Base-by-base conservation (phyloP, 73 alveolate species). In the Durusdinium trenchii region DNA sequence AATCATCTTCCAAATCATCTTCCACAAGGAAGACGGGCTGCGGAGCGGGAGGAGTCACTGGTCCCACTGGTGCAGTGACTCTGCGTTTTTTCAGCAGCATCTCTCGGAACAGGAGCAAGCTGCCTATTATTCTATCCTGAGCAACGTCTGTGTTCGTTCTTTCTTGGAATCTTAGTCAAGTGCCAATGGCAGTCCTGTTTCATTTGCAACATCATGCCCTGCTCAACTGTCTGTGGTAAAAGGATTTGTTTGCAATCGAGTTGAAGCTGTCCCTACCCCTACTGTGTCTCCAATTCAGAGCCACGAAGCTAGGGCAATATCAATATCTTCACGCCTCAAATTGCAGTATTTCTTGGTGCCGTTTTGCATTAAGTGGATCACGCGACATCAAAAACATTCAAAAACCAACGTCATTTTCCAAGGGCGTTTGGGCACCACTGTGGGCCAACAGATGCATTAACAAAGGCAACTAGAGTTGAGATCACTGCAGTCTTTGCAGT, bases 41-140 rank as follows among this genome's bases (percentile, higher is more conserved):
- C 38, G 98, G 98, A 50, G 98, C 12, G 35, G 98, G 98, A 14
- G 98, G 89, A 6, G 23, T 73, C 23, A 51, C 43, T 40, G 89
- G 98, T 48, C 61, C 42, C n/a, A 50, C 75, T 78, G 67, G 98
- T 67, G 46, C 67, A 35, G 90, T 71, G 47, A 67, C 98, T 48
- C 98, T 51, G 28, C 82, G 98, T 54, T 81, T 91, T 76, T 91
- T 91, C 90, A 91, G 60, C 90, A 91, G 76, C 98, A 91, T 91
- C 78, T 42, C 78, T 45, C 43, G 51, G 40, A 28, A 9, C 18
- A 14, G 51, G 51, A n/a, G 83, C 83, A 71, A 36, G n/a, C n/a
- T n/a, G n/a, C n/a, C n/a, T n/a, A n/a, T n/a, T n/a, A n/a, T n/a
- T n/a, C n/a, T n/a, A n/a, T n/a, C n/a, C n/a, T n/a, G n/a, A n/a